A percentile compares a stretch with the other conserved stretches of the same genome.
These are phyloP conservation scores for Seiridium cupressi DNA, from an alignment of 2,329 filamentous ascomycete species.

Conservation along the genomic window DNA sequence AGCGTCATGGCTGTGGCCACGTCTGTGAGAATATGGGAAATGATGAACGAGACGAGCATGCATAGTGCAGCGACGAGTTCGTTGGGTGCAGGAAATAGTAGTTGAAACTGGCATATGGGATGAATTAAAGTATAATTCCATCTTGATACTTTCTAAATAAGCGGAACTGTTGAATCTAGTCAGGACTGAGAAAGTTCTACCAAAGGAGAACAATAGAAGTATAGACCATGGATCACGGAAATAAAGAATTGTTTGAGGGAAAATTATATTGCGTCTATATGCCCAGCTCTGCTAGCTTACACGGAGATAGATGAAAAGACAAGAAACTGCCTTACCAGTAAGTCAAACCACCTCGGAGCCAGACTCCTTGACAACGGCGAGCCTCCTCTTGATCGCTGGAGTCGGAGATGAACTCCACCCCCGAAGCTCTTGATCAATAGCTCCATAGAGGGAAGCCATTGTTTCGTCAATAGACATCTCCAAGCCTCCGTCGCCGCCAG, in stretches of 20 bases:
- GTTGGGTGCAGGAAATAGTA: background rate
- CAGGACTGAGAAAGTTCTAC: too few species aligned
- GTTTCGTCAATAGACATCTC: background rate
- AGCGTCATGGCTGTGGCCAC: conserved; percentile 40
- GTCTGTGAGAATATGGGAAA: conserved; percentile 30
- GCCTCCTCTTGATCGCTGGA: background rate
- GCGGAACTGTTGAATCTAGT: too few species aligned
- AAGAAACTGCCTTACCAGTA: too few species aligned
- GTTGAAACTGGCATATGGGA: too few species aligned
- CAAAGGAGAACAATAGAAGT: too few species aligned
- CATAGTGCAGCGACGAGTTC: background rate
- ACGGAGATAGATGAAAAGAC: too few species aligned
- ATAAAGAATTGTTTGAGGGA: too few species aligned
- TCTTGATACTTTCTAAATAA: too few species aligned
- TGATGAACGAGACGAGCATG: conserved; percentile 6
- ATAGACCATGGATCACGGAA: too few species aligned
- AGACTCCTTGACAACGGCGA: background rate
- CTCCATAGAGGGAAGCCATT: background rate
- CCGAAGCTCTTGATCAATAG: background rate
- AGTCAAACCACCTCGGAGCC: too few species aligned
- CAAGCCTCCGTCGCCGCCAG: background rate
- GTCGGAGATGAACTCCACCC: background rate
- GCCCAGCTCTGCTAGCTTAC: too few species aligned
- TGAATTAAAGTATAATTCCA: background rate
- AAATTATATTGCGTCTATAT: too few species aligned